phyloP scores from a whole-genome alignment of 2,329 filamentous ascomycete genomes.

The Beauveria sp. region DNA sequence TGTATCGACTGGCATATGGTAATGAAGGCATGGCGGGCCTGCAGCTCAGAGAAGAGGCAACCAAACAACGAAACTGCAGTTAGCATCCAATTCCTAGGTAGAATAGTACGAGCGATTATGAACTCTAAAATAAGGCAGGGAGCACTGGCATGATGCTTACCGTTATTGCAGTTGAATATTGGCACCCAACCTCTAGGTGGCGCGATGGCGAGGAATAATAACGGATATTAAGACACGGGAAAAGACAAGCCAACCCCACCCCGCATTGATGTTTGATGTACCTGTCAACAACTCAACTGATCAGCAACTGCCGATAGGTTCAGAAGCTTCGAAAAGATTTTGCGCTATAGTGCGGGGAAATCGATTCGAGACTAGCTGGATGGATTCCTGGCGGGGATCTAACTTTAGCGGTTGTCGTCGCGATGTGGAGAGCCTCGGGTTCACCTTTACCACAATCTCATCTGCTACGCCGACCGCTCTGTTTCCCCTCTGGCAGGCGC shows the following conservation, averaged over 20 bases:
- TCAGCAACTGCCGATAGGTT: constrained; percentile 1
- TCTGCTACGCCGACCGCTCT: neutral
- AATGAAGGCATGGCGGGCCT: neutral
- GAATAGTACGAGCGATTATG: too few relatives aligned
- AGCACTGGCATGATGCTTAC: too few relatives aligned
- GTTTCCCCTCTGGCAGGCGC: neutral
- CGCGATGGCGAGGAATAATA: neutral
- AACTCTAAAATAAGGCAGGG: too few relatives aligned
- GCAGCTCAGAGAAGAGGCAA: neutral
- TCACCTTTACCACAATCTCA: neutral
- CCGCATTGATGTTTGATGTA: neutral
- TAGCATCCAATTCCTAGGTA: too few relatives aligned
- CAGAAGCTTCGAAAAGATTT: neutral
- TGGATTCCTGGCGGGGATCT: neutral
- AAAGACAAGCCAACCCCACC: neutral
- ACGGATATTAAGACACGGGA: neutral
- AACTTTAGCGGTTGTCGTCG: neutral
- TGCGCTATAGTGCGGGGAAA: neutral
- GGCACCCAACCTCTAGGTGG: neutral
- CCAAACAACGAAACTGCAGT: neutral
- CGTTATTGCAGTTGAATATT: neutral
- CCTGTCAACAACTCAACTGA: neutral
- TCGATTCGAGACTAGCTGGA: neutral
- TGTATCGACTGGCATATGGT: too few relatives aligned
- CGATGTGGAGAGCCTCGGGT: constrained; percentile 4